Percentiles rank a stretch among this genome's conserved stretches.
phyloP scores from a whole-genome alignment of 768 basidiomycete genomes.

The Chiua virens region DNA sequence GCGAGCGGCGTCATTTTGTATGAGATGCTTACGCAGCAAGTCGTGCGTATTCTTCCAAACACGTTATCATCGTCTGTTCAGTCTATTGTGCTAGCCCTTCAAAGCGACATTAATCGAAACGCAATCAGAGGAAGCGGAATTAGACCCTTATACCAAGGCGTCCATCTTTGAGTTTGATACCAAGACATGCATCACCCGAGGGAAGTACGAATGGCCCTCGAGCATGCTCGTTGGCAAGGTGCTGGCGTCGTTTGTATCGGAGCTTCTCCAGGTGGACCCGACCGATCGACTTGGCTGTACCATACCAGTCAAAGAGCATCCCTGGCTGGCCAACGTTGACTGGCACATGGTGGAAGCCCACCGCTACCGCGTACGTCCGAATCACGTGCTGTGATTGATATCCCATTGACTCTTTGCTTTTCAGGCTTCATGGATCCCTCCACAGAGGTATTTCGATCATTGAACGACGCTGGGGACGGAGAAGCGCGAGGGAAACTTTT shows the following conservation, averaged over 20 bases:
- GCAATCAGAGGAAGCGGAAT: too few species aligned
- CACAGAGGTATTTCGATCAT: too few species aligned
- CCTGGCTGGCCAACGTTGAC: constrained; percentile 46
- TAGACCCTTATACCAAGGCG: too few species aligned
- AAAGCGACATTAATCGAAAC: constrained; percentile 12
- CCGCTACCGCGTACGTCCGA: too few species aligned
- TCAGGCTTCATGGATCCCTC: constrained; percentile 48
- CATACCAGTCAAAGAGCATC: too few species aligned
- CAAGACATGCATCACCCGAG: too few species aligned
- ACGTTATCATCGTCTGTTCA: neutral
- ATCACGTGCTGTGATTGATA: neutral
- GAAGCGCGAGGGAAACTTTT: too few species aligned
- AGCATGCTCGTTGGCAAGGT: constrained; percentile 36
- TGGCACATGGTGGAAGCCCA: constrained; percentile 44
- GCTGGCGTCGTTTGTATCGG: constrained; percentile 42
- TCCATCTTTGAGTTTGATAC: too few species aligned
- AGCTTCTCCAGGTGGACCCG: constrained; percentile 40
- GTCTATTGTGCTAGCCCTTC: constrained; percentile 19
- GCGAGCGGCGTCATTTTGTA: constrained; percentile 49
- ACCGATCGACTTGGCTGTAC: constrained; percentile 39
- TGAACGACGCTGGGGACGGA: too few species aligned
- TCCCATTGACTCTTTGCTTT: neutral
- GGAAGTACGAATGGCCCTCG: too few species aligned
- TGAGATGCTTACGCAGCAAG: constrained; percentile 48
- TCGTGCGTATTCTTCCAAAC: constrained; percentile 22